Base-by-base conservation (phyloP, 345 rosid genomes). In the Murraya paniculata region DNA sequence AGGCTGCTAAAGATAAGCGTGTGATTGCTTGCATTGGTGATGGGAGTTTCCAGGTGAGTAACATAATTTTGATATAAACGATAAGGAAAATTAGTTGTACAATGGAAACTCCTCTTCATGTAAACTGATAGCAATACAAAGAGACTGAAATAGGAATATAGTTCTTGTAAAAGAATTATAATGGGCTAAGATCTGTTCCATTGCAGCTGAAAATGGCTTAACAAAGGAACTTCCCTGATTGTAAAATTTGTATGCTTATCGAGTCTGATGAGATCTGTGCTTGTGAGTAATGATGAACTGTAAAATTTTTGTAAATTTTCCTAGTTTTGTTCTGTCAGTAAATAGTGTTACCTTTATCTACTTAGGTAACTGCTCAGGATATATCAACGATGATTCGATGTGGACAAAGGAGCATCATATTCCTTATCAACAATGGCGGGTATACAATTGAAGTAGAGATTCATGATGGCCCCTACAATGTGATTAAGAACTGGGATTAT, bases 371-470 rank as follows among this genome's bases (percentile, higher is more conserved):
- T 4, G 91, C 90, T 66, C 95, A 91, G 68, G 95, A 91, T 78
- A 73, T 91, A 65, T 89, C 95, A 24, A 91, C 95, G 6, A 91
- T 91, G 95, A 89, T 91, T 39, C 87, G 90, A 33, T 80, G 82
- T 14, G 87, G 91, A 65, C 95, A 89, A 73, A 87, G 58, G 76
- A 83, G 11, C 75, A 88, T 89, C 71, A 91, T 91, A 73, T 91
- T 91, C 87, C 91, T 91, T 35, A 88, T 91, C 84, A 91, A 91
- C 84, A 91, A 91, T 45, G 93, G 90, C 13, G 95, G 95, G 45
- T 91, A 91, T 76, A 91, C 95, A 28, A 89, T 91, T 69, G 95
- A 91, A 84, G 95, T 91, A 13, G 93, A 91, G 85, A 91, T 91
- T 77, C 95, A 91, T 28, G 95, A 91, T 14, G 95, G 95, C 3